Evolutionary conservation across 345 rosid species (phyloP), one percentile per base, ranked within the genome.

Genomic region (Camelina neglecta): DNA sequence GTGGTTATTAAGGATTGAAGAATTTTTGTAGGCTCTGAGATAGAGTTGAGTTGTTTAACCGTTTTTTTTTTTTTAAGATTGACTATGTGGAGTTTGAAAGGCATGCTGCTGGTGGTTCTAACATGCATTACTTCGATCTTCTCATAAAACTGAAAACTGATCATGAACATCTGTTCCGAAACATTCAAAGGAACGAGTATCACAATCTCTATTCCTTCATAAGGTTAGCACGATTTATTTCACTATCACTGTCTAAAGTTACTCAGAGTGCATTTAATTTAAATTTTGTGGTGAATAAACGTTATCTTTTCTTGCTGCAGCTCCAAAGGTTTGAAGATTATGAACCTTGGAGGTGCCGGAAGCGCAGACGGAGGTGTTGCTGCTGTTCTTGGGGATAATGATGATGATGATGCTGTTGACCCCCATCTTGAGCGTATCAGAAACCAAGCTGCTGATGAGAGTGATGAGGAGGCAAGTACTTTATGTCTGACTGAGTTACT

Each of bases 61-160:
- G 2, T 70, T 45, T 61, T 38, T 56, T 59, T 56, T 59, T 67
- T 60, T 69, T 47, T 64, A 65, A 95, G 99, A 95, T 95, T 84
- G 90, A 89, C 74, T 89, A 86, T 79, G 93, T 95, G 84, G 99
- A 95, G 79, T 95, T 93, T 82, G 93, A 95, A 89, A 95, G 99
- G 83, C 99, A 95, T 82, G 83, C 94, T 81, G 97, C 99, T 58
- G 99, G 99, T 80, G 96, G 98, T 33, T 90, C 99, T 67, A 95
- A 93, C 77, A 95, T 95, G 99, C 99, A 95, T 75, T 95, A 95
- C 84, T 95, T 95, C 51, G 98, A 95, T 85, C 97, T 95, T 78
- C 91, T 87, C 68, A 85, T 92, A 76, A 92, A 87, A 84, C 83
- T 95, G 41, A 92, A 91, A 83, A 89, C 90, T 21, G 99, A 95